Conservation (phyloP, 352 stramenopile species). For the Phytophthora palmivora region DNA sequence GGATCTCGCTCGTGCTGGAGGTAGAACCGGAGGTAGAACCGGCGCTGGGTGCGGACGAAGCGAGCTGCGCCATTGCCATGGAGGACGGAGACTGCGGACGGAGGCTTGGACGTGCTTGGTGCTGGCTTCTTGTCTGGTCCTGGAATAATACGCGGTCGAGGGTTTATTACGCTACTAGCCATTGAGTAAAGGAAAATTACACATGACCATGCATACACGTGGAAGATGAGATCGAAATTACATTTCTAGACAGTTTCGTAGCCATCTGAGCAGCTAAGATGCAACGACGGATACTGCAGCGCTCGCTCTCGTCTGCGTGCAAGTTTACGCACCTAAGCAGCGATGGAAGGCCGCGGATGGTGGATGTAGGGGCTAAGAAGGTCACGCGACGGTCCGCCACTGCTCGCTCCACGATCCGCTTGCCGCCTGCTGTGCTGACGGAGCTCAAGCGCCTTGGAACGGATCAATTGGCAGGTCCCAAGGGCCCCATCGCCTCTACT, state of each 20-base stretch:
- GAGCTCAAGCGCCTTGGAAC: constrained; percentile 57
- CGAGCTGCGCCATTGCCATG: constrained; percentile 65
- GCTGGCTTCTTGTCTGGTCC: constrained; percentile 39
- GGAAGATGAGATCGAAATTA: constrained; percentile 5
- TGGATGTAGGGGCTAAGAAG: constrained; percentile 90
- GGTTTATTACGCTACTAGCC: background rate
- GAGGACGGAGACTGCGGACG: background rate
- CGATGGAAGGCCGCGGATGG: constrained; percentile 82
- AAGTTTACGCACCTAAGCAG: constrained; percentile 65
- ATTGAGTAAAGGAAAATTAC: background rate
- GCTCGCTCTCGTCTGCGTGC: constrained; percentile 6
- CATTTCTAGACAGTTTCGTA: constrained; percentile 5
- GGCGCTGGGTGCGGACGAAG: constrained; percentile 24
- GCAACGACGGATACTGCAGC: background rate
- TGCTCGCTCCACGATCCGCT: constrained; percentile 83
- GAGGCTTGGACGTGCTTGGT: constrained; percentile 4
- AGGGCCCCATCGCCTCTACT: constrained; percentile 93
- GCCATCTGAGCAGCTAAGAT: background rate
- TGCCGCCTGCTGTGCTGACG: constrained; percentile 84
- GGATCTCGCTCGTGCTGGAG: constrained; percentile 41
- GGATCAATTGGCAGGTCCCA: constrained; percentile 64
- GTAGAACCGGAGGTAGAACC: background rate
- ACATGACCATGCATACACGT: background rate
- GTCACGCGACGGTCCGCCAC: constrained; percentile 84
- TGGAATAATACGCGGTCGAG: constrained; percentile 15